These are phyloP conservation scores for Sporobolomyces phaffii DNA, from an alignment of 768 basidiomycete genomes.

Conservation along the genomic window DNA sequence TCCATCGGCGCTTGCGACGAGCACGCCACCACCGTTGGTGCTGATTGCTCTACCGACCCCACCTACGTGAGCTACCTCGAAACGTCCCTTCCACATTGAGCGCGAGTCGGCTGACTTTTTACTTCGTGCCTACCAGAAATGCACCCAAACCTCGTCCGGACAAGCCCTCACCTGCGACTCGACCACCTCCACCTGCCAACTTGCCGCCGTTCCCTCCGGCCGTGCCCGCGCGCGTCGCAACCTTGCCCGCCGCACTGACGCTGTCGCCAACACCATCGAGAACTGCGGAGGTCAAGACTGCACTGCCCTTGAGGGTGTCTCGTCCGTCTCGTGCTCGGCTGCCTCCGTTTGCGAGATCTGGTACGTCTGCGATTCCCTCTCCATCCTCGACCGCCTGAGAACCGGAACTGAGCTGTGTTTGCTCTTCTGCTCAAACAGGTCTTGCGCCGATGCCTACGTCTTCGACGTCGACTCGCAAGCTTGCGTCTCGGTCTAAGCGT, in stretches of 20 bases:
- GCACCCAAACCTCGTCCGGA: slow-evolving; percentile 3
- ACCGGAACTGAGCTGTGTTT: too few relatives aligned
- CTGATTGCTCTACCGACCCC: slow-evolving; percentile 5
- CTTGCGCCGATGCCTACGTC: slow-evolving; percentile 21
- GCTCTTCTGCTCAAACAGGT: background rate
- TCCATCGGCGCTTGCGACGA: slow-evolving; percentile 10
- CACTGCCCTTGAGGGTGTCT: slow-evolving; percentile 25
- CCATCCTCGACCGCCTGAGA: too few relatives aligned
- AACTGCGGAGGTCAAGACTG: too few relatives aligned
- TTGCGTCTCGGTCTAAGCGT: slow-evolving; percentile 11
- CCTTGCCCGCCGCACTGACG: slow-evolving; percentile 1
- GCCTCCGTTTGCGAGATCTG: slow-evolving; percentile 11
- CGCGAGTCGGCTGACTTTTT: background rate
- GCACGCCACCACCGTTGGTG: slow-evolving; percentile 13
- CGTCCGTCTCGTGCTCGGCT: slow-evolving; percentile 1
- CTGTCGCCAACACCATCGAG: too few relatives aligned
- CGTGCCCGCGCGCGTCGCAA: slow-evolving; percentile 22
- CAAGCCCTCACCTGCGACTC: background rate
- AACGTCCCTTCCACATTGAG: background rate
- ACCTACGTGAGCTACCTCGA: background rate
- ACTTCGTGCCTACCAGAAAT: background rate
- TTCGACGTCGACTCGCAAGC: background rate
- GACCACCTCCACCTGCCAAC: background rate
- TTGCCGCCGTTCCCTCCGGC: slow-evolving; percentile 6
- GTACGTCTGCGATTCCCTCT: background rate